Evolutionary conservation across 73 alveolate genomes (phyloP).

Genomic region (Paraurostyla sp.): DNA sequence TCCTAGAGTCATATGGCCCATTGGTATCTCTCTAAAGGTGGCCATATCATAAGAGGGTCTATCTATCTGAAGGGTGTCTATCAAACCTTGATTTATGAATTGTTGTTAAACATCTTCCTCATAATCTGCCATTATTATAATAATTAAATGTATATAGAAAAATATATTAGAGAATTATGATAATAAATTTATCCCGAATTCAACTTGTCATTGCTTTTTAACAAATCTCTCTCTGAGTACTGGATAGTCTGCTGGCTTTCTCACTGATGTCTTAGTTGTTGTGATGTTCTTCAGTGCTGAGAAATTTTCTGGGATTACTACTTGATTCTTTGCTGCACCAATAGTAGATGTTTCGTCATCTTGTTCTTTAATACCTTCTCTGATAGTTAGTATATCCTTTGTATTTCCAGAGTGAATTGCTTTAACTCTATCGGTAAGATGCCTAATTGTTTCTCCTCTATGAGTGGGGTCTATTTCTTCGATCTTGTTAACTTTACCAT

Average conservation of each 20-base stretch:
- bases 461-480: constrained; percentile 44
- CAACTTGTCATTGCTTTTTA: not conserved
- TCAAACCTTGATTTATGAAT: not conserved
- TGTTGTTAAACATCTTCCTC: too few species aligned
- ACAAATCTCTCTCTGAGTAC: constrained; percentile 42
- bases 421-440: constrained; percentile 59
- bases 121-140: not conserved
- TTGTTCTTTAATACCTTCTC: constrained; percentile 65
- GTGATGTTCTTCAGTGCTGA: not conserved
- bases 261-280: constrained; percentile 49
- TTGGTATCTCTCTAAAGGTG: too few species aligned
- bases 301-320: constrained; percentile 27
- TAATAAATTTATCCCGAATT: not conserved
- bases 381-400: constrained; percentile 55
- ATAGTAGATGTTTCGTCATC: constrained; percentile 16
- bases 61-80: too few species aligned
- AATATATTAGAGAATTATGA: not conserved
- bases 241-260: constrained; percentile 49
- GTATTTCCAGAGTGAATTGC: constrained; percentile 41
- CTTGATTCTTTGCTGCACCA: not conserved
- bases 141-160: too few species aligned
- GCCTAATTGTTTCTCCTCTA: constrained; percentile 26
- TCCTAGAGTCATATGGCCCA: too few species aligned
- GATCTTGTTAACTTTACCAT: constrained; percentile 88
- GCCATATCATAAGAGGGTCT: too few species aligned